Evolutionary conservation across 2,329 filamentous ascomycete species (phyloP).

Genomic region (Elsinoe fawcettii): DNA sequence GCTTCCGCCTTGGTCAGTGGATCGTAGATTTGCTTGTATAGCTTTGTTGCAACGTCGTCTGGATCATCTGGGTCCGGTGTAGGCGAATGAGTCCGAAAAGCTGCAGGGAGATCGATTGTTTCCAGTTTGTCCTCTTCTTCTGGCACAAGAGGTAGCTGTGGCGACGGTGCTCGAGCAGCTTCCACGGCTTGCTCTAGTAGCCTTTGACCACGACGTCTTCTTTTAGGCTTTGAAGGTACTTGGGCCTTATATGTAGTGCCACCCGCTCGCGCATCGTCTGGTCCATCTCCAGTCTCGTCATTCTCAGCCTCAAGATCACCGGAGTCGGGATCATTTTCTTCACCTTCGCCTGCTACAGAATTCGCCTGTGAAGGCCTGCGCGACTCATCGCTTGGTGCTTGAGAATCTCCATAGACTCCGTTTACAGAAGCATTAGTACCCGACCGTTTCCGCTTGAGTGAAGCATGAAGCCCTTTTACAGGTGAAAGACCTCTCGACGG

Average conservation of each 20-base stretch:
- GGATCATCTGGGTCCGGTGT: constrained; percentile 21
- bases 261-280: not conserved
- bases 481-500: not conserved
- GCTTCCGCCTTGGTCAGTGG: constrained; percentile 37
- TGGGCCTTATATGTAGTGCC: not conserved
- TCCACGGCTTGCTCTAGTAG: constrained; percentile 8
- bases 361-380: not conserved
- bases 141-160: constrained; percentile 26
- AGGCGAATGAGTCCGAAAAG: constrained; percentile 18
- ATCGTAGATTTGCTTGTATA: constrained; percentile 34
- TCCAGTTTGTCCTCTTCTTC: constrained; percentile 28
- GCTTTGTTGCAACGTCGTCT: constrained; percentile 32
- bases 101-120: constrained; percentile 23
- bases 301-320: not conserved
- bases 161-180: constrained; percentile 25
- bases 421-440: constrained; percentile 5
- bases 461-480: not conserved
- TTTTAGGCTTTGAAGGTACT: not conserved
- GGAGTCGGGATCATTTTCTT: not conserved
- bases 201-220: constrained; percentile 5
- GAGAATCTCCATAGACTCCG: constrained; percentile 1
- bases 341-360: not conserved
- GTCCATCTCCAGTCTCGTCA: not conserved
- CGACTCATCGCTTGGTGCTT: constrained; percentile 2
- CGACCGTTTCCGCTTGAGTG: constrained; percentile 11